These are phyloP conservation scores for Triglochin maritima DNA, from an alignment of 106 monocot species.

Conservation along the genomic window DNA sequence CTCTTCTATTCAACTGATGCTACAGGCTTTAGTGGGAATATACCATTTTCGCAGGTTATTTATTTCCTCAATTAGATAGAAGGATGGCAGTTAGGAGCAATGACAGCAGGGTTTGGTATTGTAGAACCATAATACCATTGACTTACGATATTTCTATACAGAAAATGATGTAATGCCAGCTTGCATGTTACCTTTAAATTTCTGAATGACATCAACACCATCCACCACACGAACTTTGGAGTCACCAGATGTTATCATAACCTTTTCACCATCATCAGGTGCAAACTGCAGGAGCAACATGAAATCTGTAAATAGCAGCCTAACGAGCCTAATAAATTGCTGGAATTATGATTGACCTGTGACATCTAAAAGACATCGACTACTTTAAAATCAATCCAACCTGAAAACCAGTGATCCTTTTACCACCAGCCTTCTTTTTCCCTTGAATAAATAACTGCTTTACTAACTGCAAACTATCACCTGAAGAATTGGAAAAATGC, in stretches of 20 bases:
- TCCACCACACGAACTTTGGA: constrained; percentile 56
- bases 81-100: no score
- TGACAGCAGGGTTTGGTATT: no score
- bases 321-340: no score
- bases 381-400: constrained; percentile 12
- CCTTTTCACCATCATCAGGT: constrained; percentile 34
- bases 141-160: no score
- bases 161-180: no score
- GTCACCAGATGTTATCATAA: constrained; percentile 62
- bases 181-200: constrained; percentile 45
- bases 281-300: constrained; percentile 32
- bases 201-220: constrained; percentile 42
- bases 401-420: constrained; percentile 64
- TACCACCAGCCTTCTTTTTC: constrained; percentile 40
- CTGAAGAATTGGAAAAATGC: constrained; percentile 16
- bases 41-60: no score
- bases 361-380: no score
- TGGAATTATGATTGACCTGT: no score
- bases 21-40: no score
- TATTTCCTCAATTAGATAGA: no score
- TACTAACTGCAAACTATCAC: constrained; percentile 28
- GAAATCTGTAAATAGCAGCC: not conserved
- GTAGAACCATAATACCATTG: no score
- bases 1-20: no score
- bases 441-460: constrained; percentile 38